Conservation (phyloP, 202 grass and related monocot species). For the Schoenoplectus triqueter region DNA sequence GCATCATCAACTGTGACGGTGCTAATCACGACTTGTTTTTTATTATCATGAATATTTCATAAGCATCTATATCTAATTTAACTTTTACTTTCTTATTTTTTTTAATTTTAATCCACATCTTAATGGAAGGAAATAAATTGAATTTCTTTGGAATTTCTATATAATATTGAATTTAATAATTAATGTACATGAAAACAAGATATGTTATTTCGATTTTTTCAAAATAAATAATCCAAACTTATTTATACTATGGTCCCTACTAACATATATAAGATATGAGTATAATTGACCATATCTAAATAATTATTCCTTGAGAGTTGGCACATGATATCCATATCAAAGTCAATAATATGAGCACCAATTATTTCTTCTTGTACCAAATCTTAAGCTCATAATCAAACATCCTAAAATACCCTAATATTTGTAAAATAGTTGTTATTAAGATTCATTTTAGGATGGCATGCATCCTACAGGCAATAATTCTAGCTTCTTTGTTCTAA, state of each 20-base stretch:
- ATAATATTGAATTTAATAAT: neutral
- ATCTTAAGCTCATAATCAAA: neutral
- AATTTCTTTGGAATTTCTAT: neutral
- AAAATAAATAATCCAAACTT: neutral
- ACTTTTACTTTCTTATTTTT: too few species aligned
- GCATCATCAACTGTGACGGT: too few species aligned
- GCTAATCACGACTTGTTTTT: too few species aligned
- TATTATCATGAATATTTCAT: too few species aligned
- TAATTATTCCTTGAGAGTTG: neutral
- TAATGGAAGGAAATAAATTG: slow-evolving; percentile 2
- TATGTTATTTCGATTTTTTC: neutral
- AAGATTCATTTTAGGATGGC: too few species aligned
- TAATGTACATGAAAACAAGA: neutral
- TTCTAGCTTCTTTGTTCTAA: too few species aligned
- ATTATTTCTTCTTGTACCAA: neutral
- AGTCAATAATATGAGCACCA: neutral
- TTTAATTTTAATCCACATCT: neutral
- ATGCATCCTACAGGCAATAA: too few species aligned
- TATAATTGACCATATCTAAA: slow-evolving; percentile 10
- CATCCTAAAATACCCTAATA: neutral
- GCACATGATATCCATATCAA: slow-evolving; percentile 10
- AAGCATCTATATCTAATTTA: too few species aligned
- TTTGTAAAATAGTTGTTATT: neutral
- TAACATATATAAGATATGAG: neutral
- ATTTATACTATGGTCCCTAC: neutral